Percentiles rank a stretch among this genome's conserved stretches.
Conservation (phyloP, 805 yeast genomes). For the Lachancea waltii region DNA sequence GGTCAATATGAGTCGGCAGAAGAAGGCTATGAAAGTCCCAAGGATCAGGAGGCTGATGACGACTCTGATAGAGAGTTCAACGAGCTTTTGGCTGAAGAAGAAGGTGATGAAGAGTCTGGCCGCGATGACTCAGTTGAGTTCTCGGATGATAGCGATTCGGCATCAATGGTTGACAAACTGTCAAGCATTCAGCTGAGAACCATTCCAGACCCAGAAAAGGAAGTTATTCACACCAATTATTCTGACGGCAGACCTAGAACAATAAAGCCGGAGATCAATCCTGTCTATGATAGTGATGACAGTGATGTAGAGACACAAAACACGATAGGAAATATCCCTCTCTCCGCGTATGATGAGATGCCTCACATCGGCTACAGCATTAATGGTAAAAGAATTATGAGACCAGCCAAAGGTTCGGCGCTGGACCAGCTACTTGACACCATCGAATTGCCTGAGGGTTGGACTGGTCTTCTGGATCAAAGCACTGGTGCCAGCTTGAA, state of each 20-base stretch:
- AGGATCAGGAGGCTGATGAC: slow-evolving; percentile 11
- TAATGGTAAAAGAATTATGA: slow-evolving; percentile 96
- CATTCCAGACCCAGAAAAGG: slow-evolving; percentile 37
- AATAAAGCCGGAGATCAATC: slow-evolving; percentile 84
- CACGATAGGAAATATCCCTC: slow-evolving; percentile 90
- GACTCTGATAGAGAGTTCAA: slow-evolving; percentile 13
- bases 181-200: slow-evolving; percentile 49
- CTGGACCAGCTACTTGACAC: slow-evolving; percentile 81
- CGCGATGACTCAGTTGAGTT: slow-evolving; percentile 27
- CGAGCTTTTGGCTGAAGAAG: slow-evolving; percentile 15
- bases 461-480: slow-evolving; percentile 94
- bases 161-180: slow-evolving; percentile 47
- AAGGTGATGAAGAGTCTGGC: slow-evolving; percentile 42
- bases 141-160: slow-evolving; percentile 38
- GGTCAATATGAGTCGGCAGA: slow-evolving; percentile 5
- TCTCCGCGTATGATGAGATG: slow-evolving; percentile 91
- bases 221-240: slow-evolving; percentile 41
- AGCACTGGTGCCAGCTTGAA: slow-evolving; percentile 82
- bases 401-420: slow-evolving; percentile 97
- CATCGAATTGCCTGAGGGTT: slow-evolving; percentile 94
- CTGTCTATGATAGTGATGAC: slow-evolving; percentile 93
- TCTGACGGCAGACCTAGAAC: slow-evolving; percentile 79
- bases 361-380: slow-evolving; percentile 97
- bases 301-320: slow-evolving; percentile 74
- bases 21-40: slow-evolving; percentile 31